A percentile compares a stretch with the other conserved stretches of the same genome.
These are phyloP conservation scores for Hypoxylon sp. DNA, from an alignment of 2,329 filamentous ascomycete species.

Conservation along the genomic window DNA sequence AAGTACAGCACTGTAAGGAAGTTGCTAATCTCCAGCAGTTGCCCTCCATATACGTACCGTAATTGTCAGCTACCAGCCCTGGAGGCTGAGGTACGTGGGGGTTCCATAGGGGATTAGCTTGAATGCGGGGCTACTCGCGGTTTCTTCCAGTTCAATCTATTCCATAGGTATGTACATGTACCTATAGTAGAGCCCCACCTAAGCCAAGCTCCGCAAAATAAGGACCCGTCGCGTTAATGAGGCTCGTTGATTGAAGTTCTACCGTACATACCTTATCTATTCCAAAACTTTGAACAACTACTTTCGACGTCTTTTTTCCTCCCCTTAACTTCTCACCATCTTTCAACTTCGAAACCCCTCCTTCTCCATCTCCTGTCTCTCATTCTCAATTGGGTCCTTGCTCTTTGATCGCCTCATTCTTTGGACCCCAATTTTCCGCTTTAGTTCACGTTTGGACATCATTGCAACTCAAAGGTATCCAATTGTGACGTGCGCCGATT, in stretches of 20 bases:
- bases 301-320: constrained; percentile 10
- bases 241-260: constrained; percentile 22
- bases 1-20: not conserved
- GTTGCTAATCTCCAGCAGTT: not conserved
- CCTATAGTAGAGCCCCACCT: not conserved
- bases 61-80: too few relatives aligned
- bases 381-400: constrained; percentile 28
- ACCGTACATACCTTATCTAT: not conserved
- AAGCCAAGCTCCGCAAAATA: constrained; percentile 8
- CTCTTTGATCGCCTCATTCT: constrained; percentile 29
- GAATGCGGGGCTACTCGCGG: not conserved
- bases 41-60: not conserved
- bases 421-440: constrained; percentile 34
- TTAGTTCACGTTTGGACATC: constrained; percentile 15
- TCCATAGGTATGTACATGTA: not conserved
- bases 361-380: constrained; percentile 16
- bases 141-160: too few relatives aligned
- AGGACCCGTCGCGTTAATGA: constrained; percentile 17
- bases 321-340: not conserved
- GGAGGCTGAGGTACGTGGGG: too few relatives aligned
- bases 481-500: constrained; percentile 22
- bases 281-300: not conserved
- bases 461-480: constrained; percentile 2
- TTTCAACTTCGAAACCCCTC: not conserved
- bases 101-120: too few relatives aligned